phyloP scores from a whole-genome alignment of 2,329 filamentous ascomycete genomes.

The Fusarium succisae region DNA sequence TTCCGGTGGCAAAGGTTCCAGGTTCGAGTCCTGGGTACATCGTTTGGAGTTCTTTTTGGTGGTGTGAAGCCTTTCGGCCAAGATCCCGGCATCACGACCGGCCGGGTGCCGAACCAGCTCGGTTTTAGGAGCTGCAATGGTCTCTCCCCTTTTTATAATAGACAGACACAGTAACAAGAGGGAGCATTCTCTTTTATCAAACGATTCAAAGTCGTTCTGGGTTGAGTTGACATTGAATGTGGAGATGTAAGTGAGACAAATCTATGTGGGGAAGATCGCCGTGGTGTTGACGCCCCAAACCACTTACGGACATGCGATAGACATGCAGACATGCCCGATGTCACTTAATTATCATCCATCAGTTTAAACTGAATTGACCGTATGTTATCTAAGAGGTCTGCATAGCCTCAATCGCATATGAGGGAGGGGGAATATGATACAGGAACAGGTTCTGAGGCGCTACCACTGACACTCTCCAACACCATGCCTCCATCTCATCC shows the following conservation, averaged over 20 bases:
- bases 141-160: too few relatives aligned
- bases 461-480: not conserved
- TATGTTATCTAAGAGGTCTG: rapidly evolving
- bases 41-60: not conserved
- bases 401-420: not conserved
- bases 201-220: too few relatives aligned
- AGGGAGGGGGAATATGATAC: too few relatives aligned
- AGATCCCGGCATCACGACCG: too few relatives aligned
- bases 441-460: too few relatives aligned
- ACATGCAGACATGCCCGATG: not conserved
- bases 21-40: slow-evolving; percentile 49
- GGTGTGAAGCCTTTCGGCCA: too few relatives aligned
- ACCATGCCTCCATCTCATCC: not conserved
- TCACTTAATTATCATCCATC: not conserved
- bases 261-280: not conserved
- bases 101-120: too few relatives aligned
- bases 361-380: too few relatives aligned
- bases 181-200: too few relatives aligned
- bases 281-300: not conserved
- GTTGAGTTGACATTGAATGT: not conserved
- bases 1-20: slow-evolving; percentile 50
- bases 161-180: too few relatives aligned
- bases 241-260: not conserved
- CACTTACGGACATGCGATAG: not conserved
- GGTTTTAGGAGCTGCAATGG: too few relatives aligned